phyloP scores from a whole-genome alignment of 768 basidiomycete species.

The Termitomyces sp. region DNA sequence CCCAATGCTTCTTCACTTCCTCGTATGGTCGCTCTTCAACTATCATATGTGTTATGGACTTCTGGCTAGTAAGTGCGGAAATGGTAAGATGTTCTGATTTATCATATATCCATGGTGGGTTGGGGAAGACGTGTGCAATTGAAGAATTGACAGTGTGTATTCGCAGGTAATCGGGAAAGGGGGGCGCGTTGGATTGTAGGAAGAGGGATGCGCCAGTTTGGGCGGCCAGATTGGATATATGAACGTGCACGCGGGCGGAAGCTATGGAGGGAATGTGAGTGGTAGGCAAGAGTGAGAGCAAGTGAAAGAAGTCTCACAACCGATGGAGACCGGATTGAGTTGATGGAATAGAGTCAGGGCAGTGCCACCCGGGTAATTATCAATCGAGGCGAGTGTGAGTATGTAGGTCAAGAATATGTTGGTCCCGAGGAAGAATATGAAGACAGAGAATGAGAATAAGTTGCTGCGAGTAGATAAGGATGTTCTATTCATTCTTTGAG shows the following conservation, averaged over 20 bases:
- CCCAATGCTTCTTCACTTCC: constrained; percentile 30
- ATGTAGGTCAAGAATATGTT: constrained; percentile 53
- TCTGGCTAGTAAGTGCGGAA: constrained; percentile 28
- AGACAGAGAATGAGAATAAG: constrained; percentile 33
- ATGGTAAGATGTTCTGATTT: constrained; percentile 68
- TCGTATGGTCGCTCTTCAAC: constrained; percentile 35
- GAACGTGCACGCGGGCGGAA: constrained; percentile 40
- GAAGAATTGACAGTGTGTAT: constrained; percentile 6
- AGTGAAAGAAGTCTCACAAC: constrained; percentile 1
- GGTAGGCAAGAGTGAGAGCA: neutral
- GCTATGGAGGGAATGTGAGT: constrained; percentile 3
- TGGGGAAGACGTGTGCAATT: neutral
- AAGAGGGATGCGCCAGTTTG: constrained; percentile 92
- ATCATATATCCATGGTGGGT: constrained; percentile 60
- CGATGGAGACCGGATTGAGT: constrained; percentile 25
- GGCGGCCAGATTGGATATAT: constrained; percentile 80
- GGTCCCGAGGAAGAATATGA: constrained; percentile 39
- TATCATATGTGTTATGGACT: constrained; percentile 57
- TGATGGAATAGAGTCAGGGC: constrained; percentile 63
- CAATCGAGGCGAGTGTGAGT: constrained; percentile 50
- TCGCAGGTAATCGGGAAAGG: constrained; percentile 27
- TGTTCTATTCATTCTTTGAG: constrained; percentile 26
- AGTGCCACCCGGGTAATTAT: constrained; percentile 88
- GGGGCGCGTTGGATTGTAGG: constrained; percentile 60
- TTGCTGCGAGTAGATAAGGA: constrained; percentile 44